Evolutionary conservation across 2,329 filamentous ascomycete species (phyloP).

Genomic region (Neopestalotiopsis rosae): DNA sequence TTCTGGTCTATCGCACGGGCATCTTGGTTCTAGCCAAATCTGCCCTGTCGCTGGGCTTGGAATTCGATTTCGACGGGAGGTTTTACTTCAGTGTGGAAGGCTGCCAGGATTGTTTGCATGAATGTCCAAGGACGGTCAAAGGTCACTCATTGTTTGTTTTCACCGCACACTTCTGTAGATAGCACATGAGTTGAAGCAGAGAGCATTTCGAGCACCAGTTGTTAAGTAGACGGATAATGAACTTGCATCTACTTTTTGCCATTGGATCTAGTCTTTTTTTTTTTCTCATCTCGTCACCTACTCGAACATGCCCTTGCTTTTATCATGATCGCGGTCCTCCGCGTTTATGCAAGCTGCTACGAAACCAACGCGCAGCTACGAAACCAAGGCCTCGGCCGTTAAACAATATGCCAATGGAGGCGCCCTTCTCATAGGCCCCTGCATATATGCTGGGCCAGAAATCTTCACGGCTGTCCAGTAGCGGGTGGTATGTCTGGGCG

Average conservation of each 20-base stretch:
- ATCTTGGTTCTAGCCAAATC: conserved; percentile 30
- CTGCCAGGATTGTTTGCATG: not conserved
- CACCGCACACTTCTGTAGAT: conserved; percentile 20
- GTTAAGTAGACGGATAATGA: not conserved
- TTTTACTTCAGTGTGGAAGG: conserved; percentile 18
- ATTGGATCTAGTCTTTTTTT: not conserved
- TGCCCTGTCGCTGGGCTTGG: conserved; percentile 22
- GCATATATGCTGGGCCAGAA: not conserved
- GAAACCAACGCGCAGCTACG: not conserved
- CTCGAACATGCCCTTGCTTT: not conserved
- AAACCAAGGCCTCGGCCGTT: not conserved
- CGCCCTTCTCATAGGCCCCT: not conserved
- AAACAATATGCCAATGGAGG: not conserved
- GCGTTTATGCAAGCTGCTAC: not conserved
- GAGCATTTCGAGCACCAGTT: conserved; percentile 8
- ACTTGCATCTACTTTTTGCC: not conserved
- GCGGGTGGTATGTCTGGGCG: not conserved
- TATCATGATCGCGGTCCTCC: not conserved
- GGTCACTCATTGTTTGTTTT: conserved; percentile 15
- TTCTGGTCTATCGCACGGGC: conserved; percentile 21
- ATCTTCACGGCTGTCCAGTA: not conserved
- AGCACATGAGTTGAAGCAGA: conserved; percentile 17
- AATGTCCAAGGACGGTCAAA: conserved; percentile 15
- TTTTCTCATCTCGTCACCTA: not conserved
- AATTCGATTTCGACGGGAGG: conserved; percentile 20